These are phyloP conservation scores for Pythium monospermum DNA, from an alignment of 352 stramenopile species.

Conservation along the genomic window DNA sequence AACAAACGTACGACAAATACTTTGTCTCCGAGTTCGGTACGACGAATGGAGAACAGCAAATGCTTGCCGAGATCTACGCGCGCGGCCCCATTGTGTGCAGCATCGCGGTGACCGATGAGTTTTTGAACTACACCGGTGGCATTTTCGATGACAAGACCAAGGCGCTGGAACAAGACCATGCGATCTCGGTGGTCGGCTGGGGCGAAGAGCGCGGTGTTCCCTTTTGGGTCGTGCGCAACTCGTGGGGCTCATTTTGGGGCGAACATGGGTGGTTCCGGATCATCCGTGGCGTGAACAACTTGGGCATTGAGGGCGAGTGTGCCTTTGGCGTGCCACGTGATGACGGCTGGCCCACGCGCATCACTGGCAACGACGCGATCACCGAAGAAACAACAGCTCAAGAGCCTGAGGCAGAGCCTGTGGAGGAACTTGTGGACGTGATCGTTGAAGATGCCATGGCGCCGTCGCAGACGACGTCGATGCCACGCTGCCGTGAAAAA, in stretches of 20 bases:
- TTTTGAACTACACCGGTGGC: constrained; percentile 91
- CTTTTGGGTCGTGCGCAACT: constrained; percentile 97
- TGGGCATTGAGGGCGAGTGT: constrained; percentile 92
- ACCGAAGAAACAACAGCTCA: background rate
- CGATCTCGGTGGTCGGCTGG: constrained; percentile 96
- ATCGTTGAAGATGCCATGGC: constrained; percentile 7
- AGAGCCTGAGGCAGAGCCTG: constrained; percentile 2
- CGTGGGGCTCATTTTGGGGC: constrained; percentile 93
- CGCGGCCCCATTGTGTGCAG: constrained; percentile 93
- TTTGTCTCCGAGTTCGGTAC: constrained; percentile 94
- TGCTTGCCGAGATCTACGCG: constrained; percentile 96
- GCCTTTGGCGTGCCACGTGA: constrained; percentile 88
- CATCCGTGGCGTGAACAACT: constrained; percentile 87
- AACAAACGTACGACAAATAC: constrained; percentile 93
- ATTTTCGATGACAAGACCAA: constrained; percentile 91
- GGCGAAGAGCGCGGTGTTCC: constrained; percentile 80
- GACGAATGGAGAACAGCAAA: constrained; percentile 86
- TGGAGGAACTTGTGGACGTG: constrained; percentile 1
- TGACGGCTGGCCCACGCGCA: constrained; percentile 64
- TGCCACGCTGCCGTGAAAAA: constrained; percentile 52
- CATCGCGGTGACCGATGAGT: constrained; percentile 88
- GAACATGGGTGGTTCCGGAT: constrained; percentile 95
- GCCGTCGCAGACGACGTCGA: constrained; percentile 16
- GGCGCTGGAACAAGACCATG: constrained; percentile 73
- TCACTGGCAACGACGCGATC: constrained; percentile 5